Percentiles rank a stretch among this genome's conserved stretches.
Conservation (phyloP, 2,329 filamentous ascomycete genomes). For the Phoma sp. region DNA sequence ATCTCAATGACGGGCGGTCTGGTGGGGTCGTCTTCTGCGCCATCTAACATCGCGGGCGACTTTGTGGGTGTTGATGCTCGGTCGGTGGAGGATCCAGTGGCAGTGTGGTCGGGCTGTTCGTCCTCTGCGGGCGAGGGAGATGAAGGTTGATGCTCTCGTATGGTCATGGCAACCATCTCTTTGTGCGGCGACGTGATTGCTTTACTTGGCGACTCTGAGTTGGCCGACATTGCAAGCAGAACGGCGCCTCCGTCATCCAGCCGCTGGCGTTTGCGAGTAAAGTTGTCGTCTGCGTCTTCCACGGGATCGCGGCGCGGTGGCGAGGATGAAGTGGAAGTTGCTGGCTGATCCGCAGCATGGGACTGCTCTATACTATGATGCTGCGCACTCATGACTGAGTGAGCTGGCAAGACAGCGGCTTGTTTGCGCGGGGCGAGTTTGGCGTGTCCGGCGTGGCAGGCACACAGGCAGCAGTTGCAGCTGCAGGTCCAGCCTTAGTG, state of each 20-base stretch:
- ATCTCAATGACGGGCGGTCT: slow-evolving; percentile 51
- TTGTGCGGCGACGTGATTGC: slow-evolving; percentile 25
- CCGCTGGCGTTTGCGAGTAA: slow-evolving; percentile 56
- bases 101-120: slow-evolving; percentile 20
- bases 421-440: slow-evolving; percentile 26
- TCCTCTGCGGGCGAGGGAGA: slow-evolving; percentile 32
- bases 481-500: slow-evolving; percentile 33
- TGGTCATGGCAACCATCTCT: slow-evolving; percentile 50
- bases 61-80: neutral
- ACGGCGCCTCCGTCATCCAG: slow-evolving; percentile 49
- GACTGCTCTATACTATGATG: slow-evolving; percentile 45
- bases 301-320: slow-evolving; percentile 53
- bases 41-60: slow-evolving; percentile 26
- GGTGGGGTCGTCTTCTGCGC: slow-evolving; percentile 21
- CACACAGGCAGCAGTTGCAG: slow-evolving; percentile 34
- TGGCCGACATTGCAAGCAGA: slow-evolving; percentile 41
- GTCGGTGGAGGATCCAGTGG: neutral
- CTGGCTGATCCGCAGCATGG: slow-evolving; percentile 40
- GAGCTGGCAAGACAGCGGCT: slow-evolving; percentile 12
- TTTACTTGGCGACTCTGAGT: slow-evolving; percentile 25
- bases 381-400: slow-evolving; percentile 44
- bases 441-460: slow-evolving; percentile 25
- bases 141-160: slow-evolving; percentile 44
- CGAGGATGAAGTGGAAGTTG: slow-evolving; percentile 34
- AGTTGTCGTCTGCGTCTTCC: slow-evolving; percentile 54